Evolutionary conservation across 805 yeast species (phyloP), one percentile per base, ranked within the genome.

Genomic region (Saccharomycopsis sp.): DNA sequence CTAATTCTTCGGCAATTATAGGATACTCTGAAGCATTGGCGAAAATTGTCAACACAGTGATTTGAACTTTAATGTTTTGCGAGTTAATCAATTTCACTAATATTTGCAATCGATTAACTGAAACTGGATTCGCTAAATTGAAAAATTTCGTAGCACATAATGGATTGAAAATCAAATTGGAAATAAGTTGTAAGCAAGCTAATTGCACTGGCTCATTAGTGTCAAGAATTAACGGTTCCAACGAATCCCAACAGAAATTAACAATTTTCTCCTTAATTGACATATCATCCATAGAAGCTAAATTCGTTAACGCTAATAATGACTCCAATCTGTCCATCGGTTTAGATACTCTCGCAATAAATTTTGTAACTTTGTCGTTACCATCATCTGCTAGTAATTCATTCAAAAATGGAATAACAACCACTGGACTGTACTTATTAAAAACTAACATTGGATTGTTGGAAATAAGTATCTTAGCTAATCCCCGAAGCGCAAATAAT

Each of bases 281-380:
- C 23, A 54, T 53, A 6, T 59, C 50, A 2, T 62, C 63, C 2
- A 65, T 48, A 0, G 81, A 69, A 0, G 79, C 59, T 3, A 77
- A 43, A 51, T 77, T 77, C 8, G 78, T 71, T 37, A 77, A 59
- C 0, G 80, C 74, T 17, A 72, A 55, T 27, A 77, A 57, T 0
- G 70, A 52, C 46, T 71, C 74, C 50, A 67, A 70, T 22, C 63
- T 62, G 46, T 75, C 81, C 11, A 70, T 52, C 3, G 52, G 51
- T 1, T 68, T 59, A 16, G 40, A 35, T 2, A 38, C 20, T 4
- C 38, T 22, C 13, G 27, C 7, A 14, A 46, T 40, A 23, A 46
- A 49, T 26, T 28, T 20, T 5, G 19, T 9, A 17, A 45, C 23
- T 20, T 33, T 28, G 35, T 44, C 40, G n/a, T 24, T 22, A 21